phyloP scores from a whole-genome alignment of 495 filamentous ascomycete genomes.

The Penicillium dipodomyicola region DNA sequence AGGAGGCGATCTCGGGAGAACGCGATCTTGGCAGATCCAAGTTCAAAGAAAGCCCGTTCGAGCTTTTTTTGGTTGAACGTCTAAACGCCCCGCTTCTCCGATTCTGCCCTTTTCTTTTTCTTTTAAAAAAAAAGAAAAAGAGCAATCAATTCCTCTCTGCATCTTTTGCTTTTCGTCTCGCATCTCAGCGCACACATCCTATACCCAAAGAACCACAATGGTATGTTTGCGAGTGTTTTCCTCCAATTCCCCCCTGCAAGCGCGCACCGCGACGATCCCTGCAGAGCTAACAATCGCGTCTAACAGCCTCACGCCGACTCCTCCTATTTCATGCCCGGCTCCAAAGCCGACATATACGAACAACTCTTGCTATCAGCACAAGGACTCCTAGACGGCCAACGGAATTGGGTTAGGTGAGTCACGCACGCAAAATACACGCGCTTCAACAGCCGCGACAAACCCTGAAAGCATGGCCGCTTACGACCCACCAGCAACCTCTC shows the following conservation, averaged over 20 bases:
- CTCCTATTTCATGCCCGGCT: conserved; percentile 67
- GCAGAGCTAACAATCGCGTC: conserved; percentile 4
- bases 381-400: conserved; percentile 71
- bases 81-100: conserved; percentile 3
- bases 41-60: not conserved
- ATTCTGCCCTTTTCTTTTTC: not conserved
- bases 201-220: conserved; percentile 2
- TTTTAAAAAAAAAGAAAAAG: too few species aligned
- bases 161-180: not conserved
- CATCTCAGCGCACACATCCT: not conserved
- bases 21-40: not conserved
- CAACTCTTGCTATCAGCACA: conserved; percentile 70
- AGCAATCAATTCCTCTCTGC: not conserved
- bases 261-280: not conserved
- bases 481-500: conserved; percentile 67
- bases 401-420: conserved; percentile 87
- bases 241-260: not conserved
- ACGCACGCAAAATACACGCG: conserved; percentile 18
- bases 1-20: not conserved
- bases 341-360: conserved; percentile 73
- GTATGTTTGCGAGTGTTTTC: not conserved
- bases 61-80: not conserved
- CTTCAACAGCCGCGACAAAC: not conserved
- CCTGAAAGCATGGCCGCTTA: not conserved
- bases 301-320: conserved; percentile 81